These are phyloP conservation scores for Collybia nuda DNA, from an alignment of 768 basidiomycete species.

Conservation along the genomic window DNA sequence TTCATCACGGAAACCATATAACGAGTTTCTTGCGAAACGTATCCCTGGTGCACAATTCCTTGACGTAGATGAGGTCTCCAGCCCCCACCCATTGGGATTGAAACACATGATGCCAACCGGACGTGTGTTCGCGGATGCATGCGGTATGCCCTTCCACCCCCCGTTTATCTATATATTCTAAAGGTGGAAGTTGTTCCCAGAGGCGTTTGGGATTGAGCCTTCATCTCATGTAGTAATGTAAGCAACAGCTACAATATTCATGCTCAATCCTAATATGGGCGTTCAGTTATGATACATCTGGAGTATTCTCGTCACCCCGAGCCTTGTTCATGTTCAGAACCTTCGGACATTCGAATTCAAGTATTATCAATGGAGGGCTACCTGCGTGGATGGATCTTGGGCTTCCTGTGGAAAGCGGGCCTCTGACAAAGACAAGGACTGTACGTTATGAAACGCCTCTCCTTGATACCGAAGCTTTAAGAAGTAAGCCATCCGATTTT, in stretches of 20 bases:
- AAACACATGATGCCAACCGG: conserved; percentile 92
- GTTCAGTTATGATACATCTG: conserved; percentile 82
- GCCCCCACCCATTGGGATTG: conserved; percentile 72
- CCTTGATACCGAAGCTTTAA: conserved; percentile 48
- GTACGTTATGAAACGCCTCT: conserved; percentile 52
- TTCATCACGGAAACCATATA: conserved; percentile 62
- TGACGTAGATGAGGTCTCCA: conserved; percentile 79
- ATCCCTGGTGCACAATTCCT: conserved; percentile 75
- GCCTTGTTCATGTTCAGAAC: conserved; percentile 93
- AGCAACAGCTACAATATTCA: conserved; percentile 13
- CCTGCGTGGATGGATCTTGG: conserved; percentile 78
- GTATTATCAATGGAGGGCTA: conserved; percentile 91
- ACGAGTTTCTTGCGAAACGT: conserved; percentile 67
- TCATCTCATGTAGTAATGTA: conserved; percentile 83
- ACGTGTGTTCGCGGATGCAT: conserved; percentile 72
- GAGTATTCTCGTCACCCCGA: conserved; percentile 90
- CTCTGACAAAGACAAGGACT: conserved; percentile 23
- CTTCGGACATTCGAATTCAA: conserved; percentile 85
- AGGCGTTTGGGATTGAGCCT: conserved; percentile 68
- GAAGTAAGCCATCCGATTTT: conserved; percentile 38
- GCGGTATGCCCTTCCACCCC: conserved; percentile 52
- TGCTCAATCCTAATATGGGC: conserved; percentile 5
- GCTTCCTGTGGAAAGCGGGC: conserved; percentile 44
- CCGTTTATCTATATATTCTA: background rate
- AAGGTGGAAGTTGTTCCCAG: conserved; percentile 24